Conservation (phyloP, 83 land plant species). For the Diphasiastrum complanatum region DNA sequence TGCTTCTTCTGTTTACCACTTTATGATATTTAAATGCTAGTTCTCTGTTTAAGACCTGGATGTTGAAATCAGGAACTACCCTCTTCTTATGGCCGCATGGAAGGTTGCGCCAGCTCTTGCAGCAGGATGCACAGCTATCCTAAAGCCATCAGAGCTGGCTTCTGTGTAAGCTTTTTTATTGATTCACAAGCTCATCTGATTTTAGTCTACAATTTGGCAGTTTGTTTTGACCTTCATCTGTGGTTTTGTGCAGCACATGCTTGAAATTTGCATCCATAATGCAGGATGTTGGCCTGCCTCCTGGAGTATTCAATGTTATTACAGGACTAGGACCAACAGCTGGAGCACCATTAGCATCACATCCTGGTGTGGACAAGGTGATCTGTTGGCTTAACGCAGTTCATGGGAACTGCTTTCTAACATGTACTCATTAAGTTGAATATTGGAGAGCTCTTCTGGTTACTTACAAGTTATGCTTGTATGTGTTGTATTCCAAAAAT, state of each 20-base stretch:
- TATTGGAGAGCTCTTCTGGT: too few relatives aligned
- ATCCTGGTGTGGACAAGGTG: conserved; percentile 91
- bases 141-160: conserved; percentile 95
- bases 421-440: too few relatives aligned
- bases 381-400: neutral
- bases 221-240: neutral
- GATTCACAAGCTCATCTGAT: neutral
- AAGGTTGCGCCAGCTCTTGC: conserved; percentile 98
- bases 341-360: conserved; percentile 91
- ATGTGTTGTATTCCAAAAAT: too few relatives aligned
- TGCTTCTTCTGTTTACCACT: neutral
- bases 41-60: neutral
- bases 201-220: neutral
- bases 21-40: neutral
- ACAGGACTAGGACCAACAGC: conserved; percentile 91
- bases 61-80: conserved; percentile 76
- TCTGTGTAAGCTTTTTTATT: conserved; percentile 61
- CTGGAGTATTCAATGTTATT: conserved; percentile 86
- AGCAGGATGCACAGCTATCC: conserved; percentile 92
- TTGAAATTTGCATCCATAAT: conserved; percentile 81
- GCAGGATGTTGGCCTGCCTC: conserved; percentile 81
- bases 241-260: conserved; percentile 52
- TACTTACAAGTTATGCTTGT: too few relatives aligned
- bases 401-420: neutral
- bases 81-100: conserved; percentile 94